These are phyloP conservation scores for Elongisporangium senticosum DNA, from an alignment of 352 stramenopile species.

Conservation along the genomic window DNA sequence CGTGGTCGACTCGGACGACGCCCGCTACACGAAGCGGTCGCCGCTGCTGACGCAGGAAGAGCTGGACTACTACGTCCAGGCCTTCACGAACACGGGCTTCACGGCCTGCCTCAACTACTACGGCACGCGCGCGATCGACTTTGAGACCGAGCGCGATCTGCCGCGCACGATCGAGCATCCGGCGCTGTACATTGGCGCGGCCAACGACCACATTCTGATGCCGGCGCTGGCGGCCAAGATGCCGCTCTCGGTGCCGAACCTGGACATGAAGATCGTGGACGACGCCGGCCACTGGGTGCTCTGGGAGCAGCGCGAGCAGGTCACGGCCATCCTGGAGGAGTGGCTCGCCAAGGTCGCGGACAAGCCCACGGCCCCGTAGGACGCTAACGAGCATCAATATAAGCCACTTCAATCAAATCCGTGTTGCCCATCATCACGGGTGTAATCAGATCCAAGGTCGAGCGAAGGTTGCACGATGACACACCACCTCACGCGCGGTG, in stretches of 20 bases:
- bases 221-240: conserved; percentile 35
- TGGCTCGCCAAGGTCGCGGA: conserved; percentile 20
- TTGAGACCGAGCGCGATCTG: conserved; percentile 31
- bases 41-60: conserved; percentile 34
- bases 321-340: conserved; percentile 31
- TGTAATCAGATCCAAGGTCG: background rate
- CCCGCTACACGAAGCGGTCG: conserved; percentile 30
- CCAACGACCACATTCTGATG: conserved; percentile 36
- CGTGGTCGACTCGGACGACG: conserved; percentile 18
- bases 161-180: conserved; percentile 24
- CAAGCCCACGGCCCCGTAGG: background rate
- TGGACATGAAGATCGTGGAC: conserved; percentile 31
- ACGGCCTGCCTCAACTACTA: conserved; percentile 30
- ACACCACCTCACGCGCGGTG: background rate
- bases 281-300: conserved; percentile 34
- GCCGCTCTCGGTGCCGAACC: conserved; percentile 30
- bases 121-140: conserved; percentile 34
- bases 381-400: background rate
- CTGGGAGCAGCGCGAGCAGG: conserved; percentile 28
- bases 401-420: too few relatives aligned
- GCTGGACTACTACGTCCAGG: conserved; percentile 37
- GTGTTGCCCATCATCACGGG: background rate
- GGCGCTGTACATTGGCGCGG: conserved; percentile 35
- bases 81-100: conserved; percentile 35
- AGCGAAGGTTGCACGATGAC: background rate